These are phyloP conservation scores for Rhododendron kiyosumense DNA, from an alignment of 148 eudicot species.

Conservation along the genomic window DNA sequence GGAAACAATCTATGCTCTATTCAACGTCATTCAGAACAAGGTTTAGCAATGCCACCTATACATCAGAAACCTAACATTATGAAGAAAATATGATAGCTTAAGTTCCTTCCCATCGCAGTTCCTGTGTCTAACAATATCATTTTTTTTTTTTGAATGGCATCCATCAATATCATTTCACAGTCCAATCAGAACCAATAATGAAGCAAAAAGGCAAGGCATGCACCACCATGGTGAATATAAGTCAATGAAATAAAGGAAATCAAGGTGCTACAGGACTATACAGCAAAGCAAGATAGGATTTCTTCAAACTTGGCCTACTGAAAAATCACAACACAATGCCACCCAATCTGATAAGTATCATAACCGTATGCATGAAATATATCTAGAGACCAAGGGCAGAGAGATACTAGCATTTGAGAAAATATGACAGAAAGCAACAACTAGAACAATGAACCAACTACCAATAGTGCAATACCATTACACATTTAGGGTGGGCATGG, in stretches of 20 bases:
- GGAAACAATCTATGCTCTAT: not conserved
- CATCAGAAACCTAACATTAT: not conserved
- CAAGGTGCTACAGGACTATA: not conserved
- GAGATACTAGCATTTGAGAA: not conserved
- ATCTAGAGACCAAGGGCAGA: not conserved
- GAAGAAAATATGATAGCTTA: not conserved
- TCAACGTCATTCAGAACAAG: not conserved
- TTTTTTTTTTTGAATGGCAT: too few species aligned
- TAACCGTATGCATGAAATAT: not conserved
- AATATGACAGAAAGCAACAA: not conserved
- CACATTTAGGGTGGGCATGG: not conserved
- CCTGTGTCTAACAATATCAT: too few species aligned
- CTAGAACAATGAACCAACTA: not conserved
- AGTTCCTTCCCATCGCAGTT: not conserved
- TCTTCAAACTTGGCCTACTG: conserved; percentile 39
- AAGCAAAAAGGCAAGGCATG: not conserved
- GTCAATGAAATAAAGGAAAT: not conserved
- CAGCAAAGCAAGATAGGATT: not conserved
- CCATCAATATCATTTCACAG: not conserved
- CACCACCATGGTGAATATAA: not conserved
- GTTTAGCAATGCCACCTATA: not conserved
- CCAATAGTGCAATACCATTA: not conserved
- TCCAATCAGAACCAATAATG: not conserved
- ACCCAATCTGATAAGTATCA: conserved; percentile 30
- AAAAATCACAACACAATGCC: conserved; percentile 40